Conservation (phyloP, 2,329 filamentous ascomycete species). For the Claviceps humidiphila region DNA sequence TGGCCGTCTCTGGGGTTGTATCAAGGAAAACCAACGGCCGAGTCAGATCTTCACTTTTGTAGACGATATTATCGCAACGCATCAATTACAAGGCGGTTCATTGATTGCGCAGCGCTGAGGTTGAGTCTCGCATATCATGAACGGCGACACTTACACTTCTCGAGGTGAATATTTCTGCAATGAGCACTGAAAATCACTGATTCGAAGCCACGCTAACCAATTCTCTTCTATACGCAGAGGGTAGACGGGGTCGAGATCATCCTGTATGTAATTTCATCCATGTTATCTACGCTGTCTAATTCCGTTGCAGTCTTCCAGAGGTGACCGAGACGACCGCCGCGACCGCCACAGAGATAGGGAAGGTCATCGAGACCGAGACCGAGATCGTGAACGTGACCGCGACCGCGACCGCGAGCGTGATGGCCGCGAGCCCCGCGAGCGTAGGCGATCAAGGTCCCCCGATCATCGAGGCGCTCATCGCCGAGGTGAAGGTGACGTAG, state of each 20-base stretch:
- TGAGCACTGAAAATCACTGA: not conserved
- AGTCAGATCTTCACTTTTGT: not conserved
- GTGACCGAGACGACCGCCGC: conserved; percentile 20
- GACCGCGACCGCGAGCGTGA: conserved; percentile 49
- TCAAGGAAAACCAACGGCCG: conserved; percentile 6
- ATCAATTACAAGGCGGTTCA: conserved; percentile 4
- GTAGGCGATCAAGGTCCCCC: conserved; percentile 78
- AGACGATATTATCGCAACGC: not conserved
- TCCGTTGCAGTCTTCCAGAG: conserved; percentile 14
- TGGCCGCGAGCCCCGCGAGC: conserved; percentile 47
- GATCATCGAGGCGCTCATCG: conserved; percentile 49
- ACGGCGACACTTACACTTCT: conserved; percentile 71
- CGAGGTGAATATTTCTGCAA: conserved; percentile 32
- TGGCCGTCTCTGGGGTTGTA: conserved; percentile 15
- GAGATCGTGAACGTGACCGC: not conserved
- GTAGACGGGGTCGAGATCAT: conserved; percentile 43
- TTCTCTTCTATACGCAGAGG: conserved; percentile 23
- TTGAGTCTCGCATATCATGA: conserved; percentile 42
- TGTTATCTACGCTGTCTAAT: conserved; percentile 9
- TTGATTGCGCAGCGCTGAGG: conserved; percentile 6
- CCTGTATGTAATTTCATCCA: conserved; percentile 27
- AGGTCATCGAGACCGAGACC: conserved; percentile 27
- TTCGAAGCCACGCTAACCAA: conserved; percentile 1
- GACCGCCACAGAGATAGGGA: conserved; percentile 42
- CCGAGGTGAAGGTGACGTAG: conserved; percentile 64